A percentile compares a stretch with the other conserved stretches of the same genome.
These are phyloP conservation scores for Hypoxylon sp. DNA, from an alignment of 2,329 filamentous ascomycete species.

Conservation along the genomic window DNA sequence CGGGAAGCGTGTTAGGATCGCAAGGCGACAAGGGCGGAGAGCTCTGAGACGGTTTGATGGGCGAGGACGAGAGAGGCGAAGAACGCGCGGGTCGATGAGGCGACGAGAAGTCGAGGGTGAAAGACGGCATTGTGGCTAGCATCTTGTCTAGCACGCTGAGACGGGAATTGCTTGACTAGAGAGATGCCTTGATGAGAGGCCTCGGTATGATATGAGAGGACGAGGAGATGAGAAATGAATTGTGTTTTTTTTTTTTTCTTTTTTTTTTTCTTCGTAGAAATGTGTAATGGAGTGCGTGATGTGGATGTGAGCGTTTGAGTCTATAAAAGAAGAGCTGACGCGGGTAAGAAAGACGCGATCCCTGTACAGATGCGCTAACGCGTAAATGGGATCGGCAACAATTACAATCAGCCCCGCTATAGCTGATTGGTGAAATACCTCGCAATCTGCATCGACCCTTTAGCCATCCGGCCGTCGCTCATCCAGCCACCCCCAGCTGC, in stretches of 20 bases:
- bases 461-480: too few species aligned
- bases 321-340: neutral
- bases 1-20: constrained; percentile 52
- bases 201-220: too few species aligned
- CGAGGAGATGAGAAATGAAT: too few species aligned
- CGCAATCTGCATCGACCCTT: neutral
- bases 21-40: constrained; percentile 53
- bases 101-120: constrained; percentile 52
- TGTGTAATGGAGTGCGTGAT: too few species aligned
- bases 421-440: constrained; percentile 6
- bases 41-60: constrained; percentile 61
- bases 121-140: constrained; percentile 50
- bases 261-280: too few species aligned
- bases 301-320: neutral
- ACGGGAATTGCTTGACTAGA: neutral
- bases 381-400: constrained; percentile 38
- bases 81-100: constrained; percentile 56
- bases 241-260: too few species aligned
- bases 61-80: constrained; percentile 67
- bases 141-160: constrained; percentile 35
- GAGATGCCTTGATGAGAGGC: too few species aligned
- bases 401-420: neutral
- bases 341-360: constrained; percentile 28
- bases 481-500: neutral
- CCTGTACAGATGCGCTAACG: constrained; percentile 29